Evolutionary conservation across 805 yeast genomes (phyloP).

Genomic region (Candida dendrica): DNA sequence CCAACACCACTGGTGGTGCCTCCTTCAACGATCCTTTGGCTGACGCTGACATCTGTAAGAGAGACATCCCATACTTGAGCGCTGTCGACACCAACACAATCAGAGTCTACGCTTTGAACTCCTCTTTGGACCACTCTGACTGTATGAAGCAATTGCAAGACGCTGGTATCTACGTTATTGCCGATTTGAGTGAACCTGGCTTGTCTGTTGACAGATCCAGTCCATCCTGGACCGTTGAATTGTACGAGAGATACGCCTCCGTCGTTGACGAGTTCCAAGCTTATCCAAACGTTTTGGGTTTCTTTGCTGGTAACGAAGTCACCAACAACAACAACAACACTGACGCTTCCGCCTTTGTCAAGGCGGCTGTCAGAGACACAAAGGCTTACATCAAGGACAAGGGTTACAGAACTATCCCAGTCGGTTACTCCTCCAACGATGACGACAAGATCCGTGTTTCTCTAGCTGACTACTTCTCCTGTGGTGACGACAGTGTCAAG

Average conservation of each 20-base stretch:
- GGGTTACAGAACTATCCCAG: slow-evolving; percentile 65
- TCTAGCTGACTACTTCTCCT: slow-evolving; percentile 69
- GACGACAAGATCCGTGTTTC: slow-evolving; percentile 58
- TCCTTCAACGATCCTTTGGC: slow-evolving; percentile 67
- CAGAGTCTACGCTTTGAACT: slow-evolving; percentile 70
- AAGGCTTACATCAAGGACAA: slow-evolving; percentile 56
- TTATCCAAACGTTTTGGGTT: slow-evolving; percentile 70
- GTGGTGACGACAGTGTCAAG: slow-evolving; percentile 56
- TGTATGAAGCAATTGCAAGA: slow-evolving; percentile 63
- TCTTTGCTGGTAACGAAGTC: slow-evolving; percentile 85
- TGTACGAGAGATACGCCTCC: slow-evolving; percentile 59
- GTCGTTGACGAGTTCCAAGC: slow-evolving; percentile 64
- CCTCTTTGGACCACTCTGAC: slow-evolving; percentile 52
- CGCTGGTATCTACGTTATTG: slow-evolving; percentile 76
- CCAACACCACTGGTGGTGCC: slow-evolving; percentile 35
- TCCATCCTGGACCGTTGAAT: slow-evolving; percentile 59
- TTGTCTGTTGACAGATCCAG: slow-evolving; percentile 51
- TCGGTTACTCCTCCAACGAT: slow-evolving; percentile 80
- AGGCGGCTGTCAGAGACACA: slow-evolving; percentile 76
- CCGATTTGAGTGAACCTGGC: slow-evolving; percentile 68
- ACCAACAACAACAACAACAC: slow-evolving; percentile 61
- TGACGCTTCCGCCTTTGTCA: slow-evolving; percentile 72
- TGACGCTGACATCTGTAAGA: slow-evolving; percentile 48
- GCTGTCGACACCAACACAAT: slow-evolving; percentile 60
- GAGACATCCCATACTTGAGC: slow-evolving; percentile 69